Percentiles rank a stretch among this genome's conserved stretches.
Evolutionary conservation across 192 early-diverging fungal species (phyloP).

Genomic region (Lunasporangiospora selenospora): DNA sequence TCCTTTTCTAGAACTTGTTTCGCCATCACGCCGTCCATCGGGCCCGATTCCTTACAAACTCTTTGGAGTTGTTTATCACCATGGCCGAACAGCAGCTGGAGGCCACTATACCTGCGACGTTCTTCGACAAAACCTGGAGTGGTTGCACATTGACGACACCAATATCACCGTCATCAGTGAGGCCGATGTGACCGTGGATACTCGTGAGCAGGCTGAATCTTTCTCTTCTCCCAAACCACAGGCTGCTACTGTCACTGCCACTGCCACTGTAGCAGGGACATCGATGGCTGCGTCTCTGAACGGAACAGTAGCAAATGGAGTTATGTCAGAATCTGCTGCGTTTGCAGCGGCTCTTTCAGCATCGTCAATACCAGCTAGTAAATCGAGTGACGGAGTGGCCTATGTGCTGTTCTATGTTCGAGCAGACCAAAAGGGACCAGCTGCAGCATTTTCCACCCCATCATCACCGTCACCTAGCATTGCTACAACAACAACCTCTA

Average conservation of each 20-base stretch:
- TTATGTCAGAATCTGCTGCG: conserved; percentile 29
- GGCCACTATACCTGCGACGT: conserved; percentile 99
- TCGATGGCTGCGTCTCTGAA: too few species aligned
- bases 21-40: conserved; percentile 57
- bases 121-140: conserved; percentile 69
- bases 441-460: not conserved
- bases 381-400: conserved; percentile 65
- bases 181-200: conserved; percentile 62
- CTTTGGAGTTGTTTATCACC: conserved; percentile 95
- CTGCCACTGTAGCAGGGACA: too few species aligned
- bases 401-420: conserved; percentile 83
- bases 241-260: too few species aligned
- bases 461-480: not conserved
- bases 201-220: not conserved
- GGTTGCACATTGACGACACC: conserved; percentile 95
- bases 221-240: too few species aligned
- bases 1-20: conserved; percentile 57
- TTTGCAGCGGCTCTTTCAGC: conserved; percentile 37
- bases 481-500: not conserved
- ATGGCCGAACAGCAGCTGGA: conserved; percentile 83
- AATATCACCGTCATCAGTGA: conserved; percentile 65
- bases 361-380: conserved; percentile 32
- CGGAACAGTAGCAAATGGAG: conserved; percentile 12
- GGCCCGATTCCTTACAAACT: conserved; percentile 69
- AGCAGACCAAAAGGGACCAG: conserved; percentile 26